Percentiles rank a stretch among this genome's conserved stretches.
Conservation (phyloP, 345 rosid species). For the Melaleuca alternifolia region DNA sequence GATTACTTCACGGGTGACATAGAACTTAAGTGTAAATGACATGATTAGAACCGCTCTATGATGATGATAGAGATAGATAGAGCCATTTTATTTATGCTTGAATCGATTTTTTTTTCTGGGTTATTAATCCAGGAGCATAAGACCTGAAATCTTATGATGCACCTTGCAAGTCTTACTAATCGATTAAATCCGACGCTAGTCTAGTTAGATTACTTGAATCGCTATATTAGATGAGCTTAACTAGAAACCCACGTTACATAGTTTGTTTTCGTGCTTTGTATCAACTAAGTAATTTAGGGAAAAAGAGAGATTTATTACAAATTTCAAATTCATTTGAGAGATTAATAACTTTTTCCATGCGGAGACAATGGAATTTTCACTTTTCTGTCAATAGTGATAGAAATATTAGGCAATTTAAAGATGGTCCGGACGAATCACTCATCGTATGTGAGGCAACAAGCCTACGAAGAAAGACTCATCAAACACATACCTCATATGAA, state of each 20-base stretch:
- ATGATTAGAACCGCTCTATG: neutral
- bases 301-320: neutral
- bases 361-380: neutral
- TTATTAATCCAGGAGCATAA: neutral
- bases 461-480: neutral
- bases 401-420: neutral
- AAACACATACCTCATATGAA: neutral
- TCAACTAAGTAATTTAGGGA: neutral
- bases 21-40: neutral
- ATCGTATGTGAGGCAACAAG: neutral
- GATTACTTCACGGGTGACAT: accelerated
- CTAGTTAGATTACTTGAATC: too few relatives aligned
- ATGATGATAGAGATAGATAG: accelerated
- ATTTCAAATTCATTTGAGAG: neutral
- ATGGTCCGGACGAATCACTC: neutral
- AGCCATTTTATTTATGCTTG: too few relatives aligned
- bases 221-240: neutral
- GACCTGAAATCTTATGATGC: neutral
- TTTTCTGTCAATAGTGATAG: neutral
- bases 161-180: neutral
- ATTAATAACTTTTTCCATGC: too few relatives aligned
- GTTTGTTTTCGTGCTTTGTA: neutral
- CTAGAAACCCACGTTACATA: neutral
- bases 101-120: too few relatives aligned
- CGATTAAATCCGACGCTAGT: too few relatives aligned